Base-by-base conservation (phyloP, 1,284 basidiomycete species). In the Pseudomicrostroma phylloplanum region DNA sequence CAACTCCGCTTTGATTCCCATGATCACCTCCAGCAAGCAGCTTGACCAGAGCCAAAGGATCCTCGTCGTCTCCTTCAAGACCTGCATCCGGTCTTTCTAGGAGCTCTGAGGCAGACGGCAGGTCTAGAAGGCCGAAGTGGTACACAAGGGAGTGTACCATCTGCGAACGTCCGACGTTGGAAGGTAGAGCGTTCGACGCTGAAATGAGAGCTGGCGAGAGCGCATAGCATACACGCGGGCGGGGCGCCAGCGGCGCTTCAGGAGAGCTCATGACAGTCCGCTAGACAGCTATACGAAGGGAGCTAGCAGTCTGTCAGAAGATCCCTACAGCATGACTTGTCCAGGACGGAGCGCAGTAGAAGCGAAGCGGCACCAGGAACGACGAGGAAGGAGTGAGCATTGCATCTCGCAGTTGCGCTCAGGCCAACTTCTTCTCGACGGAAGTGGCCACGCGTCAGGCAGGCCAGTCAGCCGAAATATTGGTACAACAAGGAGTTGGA, bases 101-200 rank as follows among this genome's bases (percentile, higher is more conserved):
- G 6, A 6, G 3, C 43, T 17, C 43, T 21, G 12, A 9, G 4
- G 46, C 46, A n/a, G 46, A n/a, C 12, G 60, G 17, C 39, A 42
- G 39, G 54, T 71, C 66, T n/a, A 72, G 63, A 1, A 72, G 61
- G 42, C 65, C 68, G 13, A 71, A 57, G 57, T 70, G 69, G 23
- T 66, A 67, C 7, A 60, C 66, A 12, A 94, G 83, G 1, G 86
- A 85, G 73, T 96, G 91, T 1, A 93, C 89, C 6, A 91, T 77
- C 0, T 85, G 77, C 0, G 91, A 92, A n/a, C 92, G 84, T 15
- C 87, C 87, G 58, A 78, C 82, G 77, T 96, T 94, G 0, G 90
- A 89, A 0, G 92, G 92, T 0, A 94, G 83, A 3, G 85, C 81
- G 21, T 88, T 61, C 82, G 81, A 86, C 85, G 68, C 86, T 74